These are phyloP conservation scores for Penicillium verrucosum DNA, from an alignment of 2,329 filamentous ascomycete genomes.

Conservation along the genomic window DNA sequence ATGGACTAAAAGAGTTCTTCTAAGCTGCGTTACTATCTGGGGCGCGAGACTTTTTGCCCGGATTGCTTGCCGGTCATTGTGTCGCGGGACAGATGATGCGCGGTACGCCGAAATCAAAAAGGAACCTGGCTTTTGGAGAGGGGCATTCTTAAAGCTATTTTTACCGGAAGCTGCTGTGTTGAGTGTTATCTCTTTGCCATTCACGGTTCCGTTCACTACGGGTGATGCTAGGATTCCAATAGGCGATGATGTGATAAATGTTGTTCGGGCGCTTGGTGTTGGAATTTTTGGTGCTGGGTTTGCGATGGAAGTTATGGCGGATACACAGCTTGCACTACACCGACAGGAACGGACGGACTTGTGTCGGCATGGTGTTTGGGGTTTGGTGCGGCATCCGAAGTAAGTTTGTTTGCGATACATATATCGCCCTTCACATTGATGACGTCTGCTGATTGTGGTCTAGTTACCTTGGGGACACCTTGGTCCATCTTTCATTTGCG, in stretches of 20 bases:
- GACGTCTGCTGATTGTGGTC: conserved; percentile 6
- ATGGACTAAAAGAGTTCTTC: conserved; percentile 55
- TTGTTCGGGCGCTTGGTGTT: conserved; percentile 47
- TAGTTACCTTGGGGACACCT: conserved; percentile 60
- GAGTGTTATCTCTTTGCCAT: conserved; percentile 56
- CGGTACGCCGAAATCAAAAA: conserved; percentile 54
- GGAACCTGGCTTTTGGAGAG: conserved; percentile 57
- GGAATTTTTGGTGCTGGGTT: conserved; percentile 57
- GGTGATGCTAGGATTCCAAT: conserved; percentile 30
- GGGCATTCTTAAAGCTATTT: conserved; percentile 53
- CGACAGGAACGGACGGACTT: conserved; percentile 45
- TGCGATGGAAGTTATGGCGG: conserved; percentile 55
- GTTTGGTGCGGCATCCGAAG: conserved; percentile 61
- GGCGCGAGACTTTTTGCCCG: conserved; percentile 56
- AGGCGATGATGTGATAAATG: conserved; percentile 18
- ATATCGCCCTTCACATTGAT: not conserved
- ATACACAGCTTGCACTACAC: conserved; percentile 55
- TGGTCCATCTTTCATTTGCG: conserved; percentile 59
- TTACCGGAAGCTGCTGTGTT: conserved; percentile 58
- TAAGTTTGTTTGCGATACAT: conserved; percentile 37
- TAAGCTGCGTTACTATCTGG: conserved; percentile 58
- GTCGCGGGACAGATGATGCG: conserved; percentile 55
- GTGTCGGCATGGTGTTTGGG: conserved; percentile 59
- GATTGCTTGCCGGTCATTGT: conserved; percentile 49
- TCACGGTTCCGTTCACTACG: conserved; percentile 53